These are phyloP conservation scores for Nannizzia gypsea DNA, from an alignment of 2,329 filamentous ascomycete genomes.

Conservation along the genomic window DNA sequence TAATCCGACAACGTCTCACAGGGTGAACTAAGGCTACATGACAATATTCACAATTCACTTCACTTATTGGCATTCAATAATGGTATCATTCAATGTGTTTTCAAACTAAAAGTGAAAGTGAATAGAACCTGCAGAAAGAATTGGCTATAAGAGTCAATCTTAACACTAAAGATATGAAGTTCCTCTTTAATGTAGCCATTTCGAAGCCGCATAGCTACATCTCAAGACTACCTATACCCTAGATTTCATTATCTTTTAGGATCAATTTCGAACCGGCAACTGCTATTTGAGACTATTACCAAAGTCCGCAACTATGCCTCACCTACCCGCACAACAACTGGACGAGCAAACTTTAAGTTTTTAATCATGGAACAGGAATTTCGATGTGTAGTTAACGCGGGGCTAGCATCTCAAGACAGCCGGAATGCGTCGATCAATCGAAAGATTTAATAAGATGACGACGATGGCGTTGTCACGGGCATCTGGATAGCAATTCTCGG, in stretches of 20 bases:
- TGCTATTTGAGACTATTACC: neutral
- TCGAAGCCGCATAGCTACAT: neutral
- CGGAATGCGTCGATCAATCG: neutral
- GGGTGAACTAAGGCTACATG: too few relatives aligned
- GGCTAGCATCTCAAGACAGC: neutral
- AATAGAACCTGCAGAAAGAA: neutral
- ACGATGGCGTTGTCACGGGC: neutral
- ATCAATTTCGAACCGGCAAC: neutral
- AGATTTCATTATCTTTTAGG: neutral
- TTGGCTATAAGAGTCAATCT: neutral
- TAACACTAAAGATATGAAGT: neutral
- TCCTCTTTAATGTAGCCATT: neutral
- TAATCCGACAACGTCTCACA: too few relatives aligned
- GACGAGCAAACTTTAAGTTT: neutral
- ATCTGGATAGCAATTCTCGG: neutral
- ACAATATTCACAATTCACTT: neutral
- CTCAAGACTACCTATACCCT: neutral
- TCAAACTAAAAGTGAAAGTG: neutral
- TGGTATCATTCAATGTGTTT: neutral
- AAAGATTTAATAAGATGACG: neutral
- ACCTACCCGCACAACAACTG: neutral
- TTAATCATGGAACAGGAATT: neutral
- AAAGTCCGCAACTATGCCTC: neutral
- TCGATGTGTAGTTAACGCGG: neutral
- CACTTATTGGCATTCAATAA: neutral